Base-by-base conservation (phyloP, 805 yeast species). In the Spathaspora boniae region DNA sequence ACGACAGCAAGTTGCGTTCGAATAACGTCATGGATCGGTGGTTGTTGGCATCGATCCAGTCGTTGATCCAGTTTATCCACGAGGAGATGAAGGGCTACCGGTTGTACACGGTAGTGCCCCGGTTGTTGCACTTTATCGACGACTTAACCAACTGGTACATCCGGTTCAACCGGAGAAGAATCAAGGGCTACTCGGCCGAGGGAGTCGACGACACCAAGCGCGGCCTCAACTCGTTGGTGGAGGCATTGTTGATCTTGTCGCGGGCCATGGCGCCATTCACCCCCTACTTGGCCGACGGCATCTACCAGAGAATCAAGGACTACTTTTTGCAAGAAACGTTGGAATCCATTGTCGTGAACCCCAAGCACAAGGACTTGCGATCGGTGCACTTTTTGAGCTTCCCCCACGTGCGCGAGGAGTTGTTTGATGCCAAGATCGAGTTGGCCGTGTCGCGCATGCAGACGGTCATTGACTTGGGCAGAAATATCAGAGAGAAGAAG, bases 181-280 rank as follows among this genome's bases (percentile, higher is more conserved):
- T 93, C 56, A 93, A 93, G 82, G 98, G 98, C 59, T 60, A 58
- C 45, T 42, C 67, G 21, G 93, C 83, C 56, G 82, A 76, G 42
- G 96, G 95, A 42, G 64, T 77, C 34, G 82, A 79, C 38, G 98
- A 93, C 57, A 83, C 96, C 51, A 62, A 79, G 49, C 76, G 76
- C 53, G 96, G 96, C 31, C 75, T 93, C 54, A 93, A 93, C 68
- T 85, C 97, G 16, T 71, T 93, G 62, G 80, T 89, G 38, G 96
- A 88, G 60, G 95, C 93, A 22, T 71, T 89, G 50, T 84, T 85
- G 61, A 86, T 87, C 30, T 79, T 93, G 54, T 82, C 79, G 34
- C 80, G 97, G 59, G 94, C 96, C 32, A 91, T 93, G 97, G 98
- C 98, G 40, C 98, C 99, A 47, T 93, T 93, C 69, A 89, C 98